Percentiles rank a stretch among this genome's conserved stretches.
phyloP scores from a whole-genome alignment of 331 rosid genomes.

The Phaseolus coccineus region DNA sequence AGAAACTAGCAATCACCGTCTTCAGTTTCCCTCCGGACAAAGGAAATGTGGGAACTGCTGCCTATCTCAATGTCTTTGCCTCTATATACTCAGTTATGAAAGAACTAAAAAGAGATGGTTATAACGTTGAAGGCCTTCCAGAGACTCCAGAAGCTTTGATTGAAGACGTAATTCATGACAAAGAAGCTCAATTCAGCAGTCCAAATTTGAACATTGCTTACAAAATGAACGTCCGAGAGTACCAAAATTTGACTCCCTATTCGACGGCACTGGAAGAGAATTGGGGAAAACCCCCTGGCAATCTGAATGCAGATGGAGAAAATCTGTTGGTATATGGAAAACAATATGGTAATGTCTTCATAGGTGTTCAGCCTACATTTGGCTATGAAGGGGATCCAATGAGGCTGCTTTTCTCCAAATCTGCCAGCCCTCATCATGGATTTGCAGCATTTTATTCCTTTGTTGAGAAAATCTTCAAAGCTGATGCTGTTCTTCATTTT shows the following conservation, averaged over 20 bases:
- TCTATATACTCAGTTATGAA: constrained; percentile 89
- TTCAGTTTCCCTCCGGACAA: constrained; percentile 99
- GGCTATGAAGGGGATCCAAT: constrained; percentile 99
- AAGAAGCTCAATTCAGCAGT: constrained; percentile 98
- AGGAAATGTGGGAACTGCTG: constrained; percentile 98
- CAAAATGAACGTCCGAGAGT: constrained; percentile 90
- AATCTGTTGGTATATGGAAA: constrained; percentile 91
- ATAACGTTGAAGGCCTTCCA: constrained; percentile 89
- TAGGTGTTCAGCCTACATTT: constrained; percentile 96
- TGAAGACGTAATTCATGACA: constrained; percentile 90
- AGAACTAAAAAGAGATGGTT: constrained; percentile 85
- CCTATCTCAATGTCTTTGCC: constrained; percentile 91
- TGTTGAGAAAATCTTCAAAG: constrained; percentile 91
- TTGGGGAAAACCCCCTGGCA: constrained; percentile 98
- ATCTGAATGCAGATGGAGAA: constrained; percentile 95
- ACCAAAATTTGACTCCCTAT: constrained; percentile 85
- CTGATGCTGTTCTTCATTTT: constrained; percentile 96
- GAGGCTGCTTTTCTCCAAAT: constrained; percentile 97
- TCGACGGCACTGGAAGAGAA: constrained; percentile 83
- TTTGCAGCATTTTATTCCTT: constrained; percentile 96
- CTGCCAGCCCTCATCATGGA: constrained; percentile 99
- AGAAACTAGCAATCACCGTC: constrained; percentile 89
- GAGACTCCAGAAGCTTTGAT: constrained; percentile 93
- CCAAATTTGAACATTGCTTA: constrained; percentile 91
- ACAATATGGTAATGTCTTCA: constrained; percentile 89